These are phyloP conservation scores for Acacia melanoxylon DNA, from an alignment of 306 rosid species.

Conservation along the genomic window DNA sequence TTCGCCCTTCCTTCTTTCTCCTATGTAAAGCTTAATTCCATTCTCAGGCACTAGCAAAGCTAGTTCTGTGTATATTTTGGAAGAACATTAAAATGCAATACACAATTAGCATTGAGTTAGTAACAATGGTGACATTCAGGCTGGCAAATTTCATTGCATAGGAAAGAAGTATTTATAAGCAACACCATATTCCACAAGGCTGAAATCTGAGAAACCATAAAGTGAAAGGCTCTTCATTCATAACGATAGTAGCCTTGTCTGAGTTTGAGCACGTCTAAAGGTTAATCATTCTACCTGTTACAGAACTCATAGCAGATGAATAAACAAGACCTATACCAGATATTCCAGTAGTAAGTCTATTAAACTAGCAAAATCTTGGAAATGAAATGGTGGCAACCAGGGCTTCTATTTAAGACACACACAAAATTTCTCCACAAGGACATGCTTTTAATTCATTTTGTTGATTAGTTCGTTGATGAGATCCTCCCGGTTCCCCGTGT, in stretches of 20 bases:
- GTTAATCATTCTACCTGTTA: neutral
- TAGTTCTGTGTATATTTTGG: neutral
- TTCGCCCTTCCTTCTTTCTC: neutral
- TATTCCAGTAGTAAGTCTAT: neutral
- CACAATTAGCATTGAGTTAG: neutral
- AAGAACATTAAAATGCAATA: neutral
- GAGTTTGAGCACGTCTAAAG: neutral
- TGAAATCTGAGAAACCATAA: neutral
- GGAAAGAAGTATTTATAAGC: neutral
- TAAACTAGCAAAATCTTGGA: neutral
- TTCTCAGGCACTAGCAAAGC: neutral
- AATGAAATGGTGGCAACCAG: conserved; percentile 20
- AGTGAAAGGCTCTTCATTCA: neutral
- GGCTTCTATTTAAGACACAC: neutral
- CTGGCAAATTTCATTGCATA: neutral
- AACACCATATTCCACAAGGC: neutral
- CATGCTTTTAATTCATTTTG: conserved; percentile 67
- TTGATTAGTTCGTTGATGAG: conserved; percentile 68
- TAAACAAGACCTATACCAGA: neutral
- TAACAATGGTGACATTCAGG: neutral
- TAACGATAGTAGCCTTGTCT: neutral
- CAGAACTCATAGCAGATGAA: neutral
- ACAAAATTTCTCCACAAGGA: conserved; percentile 1
- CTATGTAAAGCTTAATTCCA: neutral
- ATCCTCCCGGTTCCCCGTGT: conserved; percentile 76